These are phyloP conservation scores for Polysphondylium violaceum DNA, from an alignment of 78 protist species.

Conservation along the genomic window DNA sequence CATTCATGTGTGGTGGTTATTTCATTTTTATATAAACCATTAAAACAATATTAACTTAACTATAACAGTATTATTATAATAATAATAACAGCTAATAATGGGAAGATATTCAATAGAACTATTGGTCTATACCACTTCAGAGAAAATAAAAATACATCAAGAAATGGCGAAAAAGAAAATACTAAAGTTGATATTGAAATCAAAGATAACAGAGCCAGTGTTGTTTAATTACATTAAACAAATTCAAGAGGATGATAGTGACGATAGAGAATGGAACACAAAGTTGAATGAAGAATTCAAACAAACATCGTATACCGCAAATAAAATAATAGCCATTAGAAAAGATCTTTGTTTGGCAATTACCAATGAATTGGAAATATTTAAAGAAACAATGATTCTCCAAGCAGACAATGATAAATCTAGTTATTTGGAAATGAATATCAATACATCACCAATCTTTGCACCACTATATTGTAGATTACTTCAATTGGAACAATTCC, in stretches of 20 bases:
- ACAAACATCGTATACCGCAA: not conserved
- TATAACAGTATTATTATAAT: too few species aligned
- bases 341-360: not conserved
- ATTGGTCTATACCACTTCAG: not conserved
- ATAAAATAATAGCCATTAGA: not conserved
- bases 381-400: not conserved
- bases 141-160: conserved; percentile 9
- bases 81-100: too few species aligned
- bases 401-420: not conserved
- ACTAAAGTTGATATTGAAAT: not conserved
- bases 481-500: conserved; percentile 31
- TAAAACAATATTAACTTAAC: too few species aligned
- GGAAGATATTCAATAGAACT: conserved; percentile 9
- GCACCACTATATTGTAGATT: conserved; percentile 13
- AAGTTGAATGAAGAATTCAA: not conserved
- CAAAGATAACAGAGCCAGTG: conserved; percentile 4
- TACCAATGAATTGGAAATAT: not conserved
- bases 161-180: not conserved
- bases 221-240: conserved; percentile 12
- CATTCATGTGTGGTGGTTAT: too few species aligned
- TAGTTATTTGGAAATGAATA: not conserved
- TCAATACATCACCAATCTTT: conserved; percentile 3
- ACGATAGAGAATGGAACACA: not conserved
- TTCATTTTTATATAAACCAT: too few species aligned
- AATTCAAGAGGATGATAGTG: not conserved